Evolutionary conservation across 768 basidiomycete genomes (phyloP), one percentile per base, ranked within the genome.

Genomic region (Kwoniella shandongensis): DNA sequence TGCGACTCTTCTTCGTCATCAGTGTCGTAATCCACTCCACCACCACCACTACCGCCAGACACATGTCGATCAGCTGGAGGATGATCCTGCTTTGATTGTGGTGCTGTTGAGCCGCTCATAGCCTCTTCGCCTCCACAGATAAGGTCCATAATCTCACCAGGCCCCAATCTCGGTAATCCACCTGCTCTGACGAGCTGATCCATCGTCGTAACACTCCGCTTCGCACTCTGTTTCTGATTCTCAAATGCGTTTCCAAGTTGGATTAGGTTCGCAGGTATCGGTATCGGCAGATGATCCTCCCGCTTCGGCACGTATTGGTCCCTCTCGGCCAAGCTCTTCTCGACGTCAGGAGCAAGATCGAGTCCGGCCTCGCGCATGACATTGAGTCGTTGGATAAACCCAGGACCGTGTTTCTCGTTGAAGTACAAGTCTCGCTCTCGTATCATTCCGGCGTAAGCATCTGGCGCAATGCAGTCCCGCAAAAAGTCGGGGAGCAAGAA

Each of bases 401-500:
- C 54, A 12, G 18, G 25, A 2, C 46, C 50, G 29, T 30, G 54
- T 32, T 45, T 59, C 23, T n/a, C 18, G 4, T 44, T 22, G 26
- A 63, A 57, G 44, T 63, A 72, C 4, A 26, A 17, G 44, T 69
- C 56, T 22, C 65, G 20, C 40, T 72, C 70, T 4, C 25, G 22
- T 7, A 50, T 51, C 49, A 66, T 58, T 0, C 27, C 38, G 7
- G 65, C 57, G 32, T 62, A 57, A 17, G 44, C 63, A 4, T 74
- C 78, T 1, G 70, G 66, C 4, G 78, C 72, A 49, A 94, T 77
- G 60, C 81, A 85, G 26, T 79, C 79, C 0, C 79, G 78, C 67
- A 96, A 91, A 78, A 89, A 84, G 5, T 79, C 72, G 20, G 85
- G 80, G 63, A 93, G 84, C 52, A 81, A 83, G 1, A 81, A 80